phyloP scores from a whole-genome alignment of 371 early-diverging fungal genomes.

The Mucor racemosus region DNA sequence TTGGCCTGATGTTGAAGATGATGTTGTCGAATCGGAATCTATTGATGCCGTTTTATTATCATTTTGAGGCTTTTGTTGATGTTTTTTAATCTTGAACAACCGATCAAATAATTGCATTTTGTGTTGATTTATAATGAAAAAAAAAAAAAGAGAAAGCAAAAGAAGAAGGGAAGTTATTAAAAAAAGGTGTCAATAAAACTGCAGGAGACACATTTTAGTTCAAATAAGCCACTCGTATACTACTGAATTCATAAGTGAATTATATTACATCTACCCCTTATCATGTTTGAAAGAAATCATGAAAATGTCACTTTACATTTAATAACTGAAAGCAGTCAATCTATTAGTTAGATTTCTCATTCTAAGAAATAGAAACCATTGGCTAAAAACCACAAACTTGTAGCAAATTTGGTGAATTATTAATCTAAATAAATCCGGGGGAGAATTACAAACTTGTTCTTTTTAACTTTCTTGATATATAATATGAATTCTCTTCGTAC shows the following conservation, averaged over 20 bases:
- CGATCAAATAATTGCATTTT: conserved; percentile 13
- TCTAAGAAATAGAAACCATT: too few species aligned
- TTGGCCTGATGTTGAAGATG: neutral
- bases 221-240: neutral
- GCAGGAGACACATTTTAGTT: neutral
- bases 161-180: neutral
- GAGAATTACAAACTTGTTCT: neutral
- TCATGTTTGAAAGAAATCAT: too few species aligned
- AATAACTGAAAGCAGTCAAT: neutral
- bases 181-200: conserved; percentile 13
- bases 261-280: too few species aligned
- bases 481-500: conserved; percentile 31
- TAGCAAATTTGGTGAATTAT: neutral
- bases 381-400: too few species aligned
- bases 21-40: neutral
- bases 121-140: neutral
- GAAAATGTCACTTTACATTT: neutral
- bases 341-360: too few species aligned
- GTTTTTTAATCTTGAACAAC: conserved; percentile 3
- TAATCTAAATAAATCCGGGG: neutral
- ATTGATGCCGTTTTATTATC: neutral
- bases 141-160: neutral
- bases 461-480: neutral
- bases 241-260: too few species aligned
- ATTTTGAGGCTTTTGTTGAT: neutral